These are phyloP conservation scores for Trametes maxima DNA, from an alignment of 768 basidiomycete species.

Conservation along the genomic window DNA sequence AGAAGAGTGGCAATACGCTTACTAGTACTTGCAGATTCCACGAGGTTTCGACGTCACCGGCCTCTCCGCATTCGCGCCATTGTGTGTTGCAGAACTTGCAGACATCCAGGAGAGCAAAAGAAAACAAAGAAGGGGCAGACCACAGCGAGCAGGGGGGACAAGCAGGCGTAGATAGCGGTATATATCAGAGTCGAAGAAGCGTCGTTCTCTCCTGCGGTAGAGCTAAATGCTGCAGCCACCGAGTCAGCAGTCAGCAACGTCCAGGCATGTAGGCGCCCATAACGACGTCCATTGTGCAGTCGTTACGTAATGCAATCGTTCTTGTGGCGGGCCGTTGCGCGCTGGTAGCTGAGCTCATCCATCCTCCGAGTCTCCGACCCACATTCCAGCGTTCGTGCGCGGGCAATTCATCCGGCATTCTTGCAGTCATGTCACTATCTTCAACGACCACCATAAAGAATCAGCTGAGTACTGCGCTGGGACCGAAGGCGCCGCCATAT, in stretches of 20 bases:
- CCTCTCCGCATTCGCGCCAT: constrained; percentile 35
- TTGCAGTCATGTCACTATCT: constrained; percentile 63
- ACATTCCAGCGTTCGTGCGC: neutral
- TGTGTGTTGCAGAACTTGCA: neutral
- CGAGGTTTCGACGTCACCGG: constrained; percentile 72
- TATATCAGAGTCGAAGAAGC: neutral
- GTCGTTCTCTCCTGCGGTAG: constrained; percentile 16
- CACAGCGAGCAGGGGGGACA: neutral
- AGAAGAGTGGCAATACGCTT: neutral
- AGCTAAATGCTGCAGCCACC: constrained; percentile 16
- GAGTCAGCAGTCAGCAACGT: neutral
- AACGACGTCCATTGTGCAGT: neutral
- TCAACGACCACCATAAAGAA: constrained; percentile 74
- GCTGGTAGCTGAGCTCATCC: neutral
- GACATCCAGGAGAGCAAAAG: neutral
- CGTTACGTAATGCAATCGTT: neutral
- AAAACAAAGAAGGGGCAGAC: neutral
- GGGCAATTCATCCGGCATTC: neutral
- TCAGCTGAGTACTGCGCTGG: constrained; percentile 64
- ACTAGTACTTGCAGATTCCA: constrained; percentile 71
- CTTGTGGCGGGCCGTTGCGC: constrained; percentile 1
- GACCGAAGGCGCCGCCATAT: constrained; percentile 59
- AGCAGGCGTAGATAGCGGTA: neutral
- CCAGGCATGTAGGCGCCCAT: constrained; percentile 4
- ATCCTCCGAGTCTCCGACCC: neutral